Percentiles rank a stretch among this genome's conserved stretches.
phyloP scores from a whole-genome alignment of 2,329 filamentous ascomycete genomes.

The Colletotrichum plurivorum region DNA sequence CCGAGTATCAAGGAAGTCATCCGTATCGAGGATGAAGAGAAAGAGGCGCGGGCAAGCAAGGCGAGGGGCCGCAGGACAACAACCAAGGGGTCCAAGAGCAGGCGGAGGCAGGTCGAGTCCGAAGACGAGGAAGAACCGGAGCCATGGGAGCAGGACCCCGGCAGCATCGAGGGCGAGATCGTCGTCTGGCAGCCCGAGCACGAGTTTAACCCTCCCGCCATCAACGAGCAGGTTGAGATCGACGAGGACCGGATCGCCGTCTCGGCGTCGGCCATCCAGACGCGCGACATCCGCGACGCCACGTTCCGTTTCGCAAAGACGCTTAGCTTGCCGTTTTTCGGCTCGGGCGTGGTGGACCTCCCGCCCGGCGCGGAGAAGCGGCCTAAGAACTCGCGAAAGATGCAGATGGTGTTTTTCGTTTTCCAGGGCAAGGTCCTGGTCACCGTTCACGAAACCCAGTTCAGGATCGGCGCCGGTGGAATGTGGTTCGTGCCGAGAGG shows the following conservation, averaged over 20 bases:
- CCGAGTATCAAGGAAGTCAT: constrained; percentile 83
- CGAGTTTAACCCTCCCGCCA: constrained; percentile 64
- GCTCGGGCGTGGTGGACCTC: constrained; percentile 90
- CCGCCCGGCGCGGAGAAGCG: constrained; percentile 87
- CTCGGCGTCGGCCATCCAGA: constrained; percentile 68
- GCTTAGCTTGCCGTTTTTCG: constrained; percentile 87
- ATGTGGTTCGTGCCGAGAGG: constrained; percentile 96
- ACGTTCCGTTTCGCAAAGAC: constrained; percentile 93
- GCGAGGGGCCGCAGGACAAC: constrained; percentile 45
- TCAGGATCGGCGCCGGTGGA: constrained; percentile 88
- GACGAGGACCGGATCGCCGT: constrained; percentile 71
- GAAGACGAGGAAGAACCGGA: constrained; percentile 71
- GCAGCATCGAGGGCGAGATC: constrained; percentile 74
- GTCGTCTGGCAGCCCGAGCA: constrained; percentile 74
- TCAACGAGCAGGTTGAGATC: constrained; percentile 67
- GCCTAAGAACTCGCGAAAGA: constrained; percentile 92
- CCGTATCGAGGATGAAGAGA: constrained; percentile 75
- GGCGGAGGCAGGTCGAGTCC: constrained; percentile 52
- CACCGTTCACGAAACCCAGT: constrained; percentile 80
- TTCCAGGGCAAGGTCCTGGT: constrained; percentile 86
- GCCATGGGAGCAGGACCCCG: constrained; percentile 79
- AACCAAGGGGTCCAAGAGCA: constrained; percentile 43
- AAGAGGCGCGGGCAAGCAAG: constrained; percentile 44
- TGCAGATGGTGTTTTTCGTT: constrained; percentile 98
- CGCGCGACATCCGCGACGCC: constrained; percentile 72